Evolutionary conservation across 1,284 basidiomycete species (phyloP).

Genomic region (Mycena citricolor): DNA sequence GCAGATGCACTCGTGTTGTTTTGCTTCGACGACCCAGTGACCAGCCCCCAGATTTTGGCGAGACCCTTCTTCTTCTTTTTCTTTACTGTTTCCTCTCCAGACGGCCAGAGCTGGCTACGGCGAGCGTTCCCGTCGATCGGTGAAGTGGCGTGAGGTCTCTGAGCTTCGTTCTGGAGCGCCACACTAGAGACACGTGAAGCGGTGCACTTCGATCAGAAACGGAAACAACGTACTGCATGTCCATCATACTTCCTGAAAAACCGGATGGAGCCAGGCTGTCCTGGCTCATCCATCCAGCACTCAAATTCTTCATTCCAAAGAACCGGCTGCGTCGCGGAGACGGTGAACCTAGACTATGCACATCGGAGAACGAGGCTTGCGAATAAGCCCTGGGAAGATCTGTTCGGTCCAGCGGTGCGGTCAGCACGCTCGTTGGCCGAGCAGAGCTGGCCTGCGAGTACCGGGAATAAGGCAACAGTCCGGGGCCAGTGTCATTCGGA

Average conservation of each 20-base stretch:
- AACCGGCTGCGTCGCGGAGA: conserved; percentile 76
- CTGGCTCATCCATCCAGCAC: conserved; percentile 72
- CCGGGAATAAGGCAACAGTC: conserved; percentile 52
- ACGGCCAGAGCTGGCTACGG: conserved; percentile 56
- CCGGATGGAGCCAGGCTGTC: conserved; percentile 79
- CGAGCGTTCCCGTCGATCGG: conserved; percentile 47
- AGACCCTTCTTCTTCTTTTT: conserved; percentile 81
- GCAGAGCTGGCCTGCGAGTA: conserved; percentile 58
- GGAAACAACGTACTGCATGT: conserved; percentile 80
- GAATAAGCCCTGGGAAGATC: conserved; percentile 66
- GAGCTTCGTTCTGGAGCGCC: conserved; percentile 68
- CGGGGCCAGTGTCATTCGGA: conserved; percentile 56
- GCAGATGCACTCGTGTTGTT: conserved; percentile 26
- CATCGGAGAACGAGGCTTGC: conserved; percentile 75
- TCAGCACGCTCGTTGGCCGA: conserved; percentile 65
- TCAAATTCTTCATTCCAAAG: conserved; percentile 80
- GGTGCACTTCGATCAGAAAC: conserved; percentile 11
- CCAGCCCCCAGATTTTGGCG: conserved; percentile 80
- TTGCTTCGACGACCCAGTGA: conserved; percentile 59
- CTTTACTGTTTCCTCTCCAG: conserved; percentile 41
- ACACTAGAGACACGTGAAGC: conserved; percentile 44
- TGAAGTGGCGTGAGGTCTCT: conserved; percentile 37
- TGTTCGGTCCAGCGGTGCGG: conserved; percentile 56
- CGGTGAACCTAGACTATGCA: conserved; percentile 65
- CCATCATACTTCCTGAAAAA: conserved; percentile 82